phyloP scores from a whole-genome alignment of 2,329 filamentous ascomycete species.

The Nemania sp. region DNA sequence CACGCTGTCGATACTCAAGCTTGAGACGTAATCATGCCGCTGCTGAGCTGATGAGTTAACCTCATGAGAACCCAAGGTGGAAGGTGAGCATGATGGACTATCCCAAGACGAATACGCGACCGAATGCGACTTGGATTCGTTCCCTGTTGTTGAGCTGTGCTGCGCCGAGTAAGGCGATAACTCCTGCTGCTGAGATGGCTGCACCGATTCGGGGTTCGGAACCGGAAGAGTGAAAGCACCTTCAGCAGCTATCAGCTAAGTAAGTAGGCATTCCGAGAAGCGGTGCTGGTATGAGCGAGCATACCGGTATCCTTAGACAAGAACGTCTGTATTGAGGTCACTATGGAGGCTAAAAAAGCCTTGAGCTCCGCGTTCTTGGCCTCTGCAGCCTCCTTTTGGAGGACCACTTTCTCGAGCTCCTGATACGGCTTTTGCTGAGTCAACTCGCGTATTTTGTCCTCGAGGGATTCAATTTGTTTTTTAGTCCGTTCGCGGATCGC shows the following conservation, averaged over 20 bases:
- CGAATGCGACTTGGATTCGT: constrained; percentile 43
- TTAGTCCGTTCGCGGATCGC: constrained; percentile 83
- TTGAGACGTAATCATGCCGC: constrained; percentile 54
- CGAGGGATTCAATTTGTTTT: constrained; percentile 74
- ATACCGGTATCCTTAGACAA: constrained; percentile 42
- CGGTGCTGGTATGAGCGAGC: constrained; percentile 10
- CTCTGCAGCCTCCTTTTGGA: constrained; percentile 76
- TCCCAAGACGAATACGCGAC: constrained; percentile 36
- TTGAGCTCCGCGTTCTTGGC: constrained; percentile 80
- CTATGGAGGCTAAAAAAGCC: constrained; percentile 65
- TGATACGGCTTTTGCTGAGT: constrained; percentile 81
- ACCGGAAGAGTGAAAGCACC: constrained; percentile 40
- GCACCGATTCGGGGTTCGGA: constrained; percentile 27
- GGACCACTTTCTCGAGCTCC: constrained; percentile 75
- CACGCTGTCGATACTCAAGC: constrained; percentile 63
- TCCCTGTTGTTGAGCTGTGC: constrained; percentile 46
- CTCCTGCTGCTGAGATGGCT: constrained; percentile 29
- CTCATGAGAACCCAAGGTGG: constrained; percentile 36
- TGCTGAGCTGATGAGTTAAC: constrained; percentile 49
- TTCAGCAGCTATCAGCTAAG: constrained; percentile 32
- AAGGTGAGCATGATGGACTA: constrained; percentile 35
- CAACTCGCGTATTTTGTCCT: constrained; percentile 73
- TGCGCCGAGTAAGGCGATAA: constrained; percentile 38
- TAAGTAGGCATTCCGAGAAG: constrained; percentile 9
- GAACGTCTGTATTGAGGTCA: constrained; percentile 66